Evolutionary conservation across 1,139 yeast species (phyloP), one percentile per base, ranked within the genome.

Genomic region (Magnusiomyces tetraspermus): DNA sequence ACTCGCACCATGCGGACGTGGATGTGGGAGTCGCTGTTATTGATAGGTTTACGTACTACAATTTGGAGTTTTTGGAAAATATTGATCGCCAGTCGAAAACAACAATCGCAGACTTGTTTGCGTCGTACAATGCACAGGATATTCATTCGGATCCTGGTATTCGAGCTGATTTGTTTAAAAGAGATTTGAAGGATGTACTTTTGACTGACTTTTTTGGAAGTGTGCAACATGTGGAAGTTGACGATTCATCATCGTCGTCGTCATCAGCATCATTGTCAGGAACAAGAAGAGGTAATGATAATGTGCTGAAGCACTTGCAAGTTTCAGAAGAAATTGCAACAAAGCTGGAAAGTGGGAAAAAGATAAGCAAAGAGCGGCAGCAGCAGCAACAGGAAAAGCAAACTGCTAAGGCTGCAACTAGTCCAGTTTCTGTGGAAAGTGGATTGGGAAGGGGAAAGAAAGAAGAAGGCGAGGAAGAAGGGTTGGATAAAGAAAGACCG

Each of bases 1-100:
- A 90, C 66, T 89, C 97, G 1, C 97, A 92, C 65, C 96, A 89
- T 67, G 88, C 97, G 1, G 99, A 92, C 65, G 79, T 84, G 58
- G 97, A 92, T 63, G 82, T 92, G 50, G 99, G 99, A 2, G 98
- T 94, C 52, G 97, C 98, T 0, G 97, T 92, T 13, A 92, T 92
- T 64, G 99, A 92, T 68, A 75, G 98, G 61, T 92, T 92, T 69
- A 92, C 99, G 0, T 90, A 89, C 68, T 89, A 81, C 69, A 90
- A 90, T 47, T 75, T 94, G 62, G 97, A 90, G 55, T 94, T 82
- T 64, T 76, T 94, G 65, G 99, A 92, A 69, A 61, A 69, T 45
- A 80, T 89, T 42, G 83, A 85, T 54, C 84, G 83, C 67, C 82
- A 81, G 60, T 86, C 96, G 1, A 75, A 80, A 45, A 73, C 74